Base-by-base conservation (phyloP, 2,329 filamentous ascomycete genomes). In the Aureobasidium sp. region DNA sequence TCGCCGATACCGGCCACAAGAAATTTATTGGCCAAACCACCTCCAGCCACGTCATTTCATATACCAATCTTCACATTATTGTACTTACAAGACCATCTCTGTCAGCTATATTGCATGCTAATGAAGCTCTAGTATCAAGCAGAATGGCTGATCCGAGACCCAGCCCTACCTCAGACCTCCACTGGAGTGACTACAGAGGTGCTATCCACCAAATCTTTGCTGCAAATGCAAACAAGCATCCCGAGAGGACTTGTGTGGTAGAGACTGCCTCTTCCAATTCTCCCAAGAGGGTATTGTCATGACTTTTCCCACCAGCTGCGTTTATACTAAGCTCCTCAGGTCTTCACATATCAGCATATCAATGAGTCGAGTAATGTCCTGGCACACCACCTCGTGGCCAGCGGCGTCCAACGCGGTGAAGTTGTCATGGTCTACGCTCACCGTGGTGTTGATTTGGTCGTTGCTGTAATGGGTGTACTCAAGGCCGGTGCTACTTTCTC, bases 401-500 rank as follows among this genome's bases (percentile, higher is more conserved):
- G 85, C 68, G 91, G 92, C 62, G 80, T 91, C 65, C 80, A 86
- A 63, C 80, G 85, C 66, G 91, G 91, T 9, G 91, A 97, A 71
- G 91, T 96, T 2, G 91, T 96, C 69, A 96, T 96, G 90, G 89
- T 94, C 65, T 97, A 86, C 71, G 90, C 90, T 61, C 84, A 96
- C 75, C 85, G 92, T 62, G 86, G 86, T 62, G 91, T 96, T 36
- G 90, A 90, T 68, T 75, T 90, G 44, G 87, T 89, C 0, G 84
- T 89, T 8, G 85, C 88, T 39, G 86, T 91, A 59, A 96, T 96
- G 90, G 92, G 91, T 63, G 77, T 78, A 4, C 70, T 83, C 55
- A 81, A 80, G 63, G 81, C 83, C 41, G 83, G 83, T 62, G 83
- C 81, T 9, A 83, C 81, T 37, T 81, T 84, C 72, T 83, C 80